Conservation (phyloP, 306 rosid species). For the Prunus kanzakura region DNA sequence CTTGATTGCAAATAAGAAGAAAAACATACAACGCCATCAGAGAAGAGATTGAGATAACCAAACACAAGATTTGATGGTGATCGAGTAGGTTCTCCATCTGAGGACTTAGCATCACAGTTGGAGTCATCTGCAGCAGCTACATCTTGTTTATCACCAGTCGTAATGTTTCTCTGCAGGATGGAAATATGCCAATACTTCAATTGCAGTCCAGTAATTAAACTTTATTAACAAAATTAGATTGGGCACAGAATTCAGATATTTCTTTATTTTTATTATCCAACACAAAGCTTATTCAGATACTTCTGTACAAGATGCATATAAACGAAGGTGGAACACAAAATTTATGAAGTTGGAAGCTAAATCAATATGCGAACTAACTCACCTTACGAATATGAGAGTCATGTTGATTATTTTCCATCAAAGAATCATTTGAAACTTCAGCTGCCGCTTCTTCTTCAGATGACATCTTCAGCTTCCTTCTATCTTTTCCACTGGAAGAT, state of each 20-base stretch:
- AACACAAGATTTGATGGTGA: constrained; percentile 70
- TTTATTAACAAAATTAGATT: not conserved
- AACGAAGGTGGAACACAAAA: not conserved
- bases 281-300: not conserved
- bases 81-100: constrained; percentile 38
- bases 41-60: constrained; percentile 97
- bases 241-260: not conserved
- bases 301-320: not conserved
- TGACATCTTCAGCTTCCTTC: constrained; percentile 24
- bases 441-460: constrained; percentile 31
- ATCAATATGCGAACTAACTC: constrained; percentile 22
- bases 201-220: constrained; percentile 9
- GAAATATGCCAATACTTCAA: constrained; percentile 27
- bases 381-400: constrained; percentile 66
- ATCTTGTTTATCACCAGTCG: constrained; percentile 35
- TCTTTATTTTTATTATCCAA: not conserved
- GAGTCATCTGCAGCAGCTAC: constrained; percentile 38
- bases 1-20: not conserved
- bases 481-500: constrained; percentile 26
- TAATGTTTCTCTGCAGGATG: constrained; percentile 56
- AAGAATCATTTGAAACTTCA: constrained; percentile 29
- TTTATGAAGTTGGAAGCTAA: not conserved
- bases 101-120: constrained; percentile 26
- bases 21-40: constrained; percentile 91
- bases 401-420: constrained; percentile 39